Conservation (phyloP, 306 rosid species). For the Cercis canadensis region DNA sequence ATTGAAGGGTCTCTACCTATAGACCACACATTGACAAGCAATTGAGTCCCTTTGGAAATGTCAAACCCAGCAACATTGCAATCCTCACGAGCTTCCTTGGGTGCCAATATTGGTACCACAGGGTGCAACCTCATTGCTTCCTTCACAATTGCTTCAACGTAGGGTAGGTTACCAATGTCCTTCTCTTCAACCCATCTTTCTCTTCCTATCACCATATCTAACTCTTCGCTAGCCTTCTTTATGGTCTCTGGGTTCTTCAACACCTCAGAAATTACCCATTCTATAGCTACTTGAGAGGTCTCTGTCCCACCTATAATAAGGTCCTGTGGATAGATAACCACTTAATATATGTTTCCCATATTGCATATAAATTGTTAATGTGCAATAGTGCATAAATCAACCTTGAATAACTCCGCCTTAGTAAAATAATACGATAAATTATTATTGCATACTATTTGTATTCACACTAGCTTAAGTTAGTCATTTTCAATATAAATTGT, state of each 20-base stretch:
- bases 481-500: too few relatives aligned
- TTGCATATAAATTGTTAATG: too few relatives aligned
- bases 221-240: slow-evolving; percentile 50
- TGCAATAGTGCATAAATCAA: too few relatives aligned
- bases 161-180: slow-evolving; percentile 54
- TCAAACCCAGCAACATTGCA: slow-evolving; percentile 46
- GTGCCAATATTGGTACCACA: slow-evolving; percentile 52
- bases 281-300: slow-evolving; percentile 52
- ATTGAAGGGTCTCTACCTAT: slow-evolving; percentile 57
- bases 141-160: slow-evolving; percentile 51
- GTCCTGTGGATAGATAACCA: slow-evolving; percentile 37
- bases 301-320: slow-evolving; percentile 58
- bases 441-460: too few relatives aligned
- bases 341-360: too few relatives aligned
- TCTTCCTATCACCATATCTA: slow-evolving; percentile 60
- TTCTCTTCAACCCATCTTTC: slow-evolving; percentile 68
- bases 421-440: too few relatives aligned
- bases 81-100: slow-evolving; percentile 40
- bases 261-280: slow-evolving; percentile 64
- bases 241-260: slow-evolving; percentile 52
- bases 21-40: slow-evolving; percentile 50
- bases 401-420: too few relatives aligned
- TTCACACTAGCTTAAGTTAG: too few relatives aligned
- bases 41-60: slow-evolving; percentile 52
- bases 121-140: slow-evolving; percentile 69